These are phyloP conservation scores for Geotrichum carabidarum DNA, from an alignment of 1,139 yeast genomes.

Conservation along the genomic window DNA sequence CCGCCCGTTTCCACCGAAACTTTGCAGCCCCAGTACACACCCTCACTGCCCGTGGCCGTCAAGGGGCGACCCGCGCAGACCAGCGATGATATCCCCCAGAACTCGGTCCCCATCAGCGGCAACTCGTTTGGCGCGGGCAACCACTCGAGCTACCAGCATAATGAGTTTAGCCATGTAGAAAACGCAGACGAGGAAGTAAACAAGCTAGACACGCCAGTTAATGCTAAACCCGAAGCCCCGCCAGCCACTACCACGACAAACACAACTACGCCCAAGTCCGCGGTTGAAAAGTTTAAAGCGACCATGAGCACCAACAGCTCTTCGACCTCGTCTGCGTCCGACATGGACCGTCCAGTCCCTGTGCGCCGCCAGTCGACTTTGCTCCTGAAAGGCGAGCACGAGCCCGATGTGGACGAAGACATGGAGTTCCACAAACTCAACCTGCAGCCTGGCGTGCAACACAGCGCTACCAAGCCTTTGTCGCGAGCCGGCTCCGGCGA, in stretches of 20 bases:
- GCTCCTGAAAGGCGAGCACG: constrained; percentile 28
- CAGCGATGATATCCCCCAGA: background rate
- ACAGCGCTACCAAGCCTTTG: constrained; percentile 29
- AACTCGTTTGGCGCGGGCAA: background rate
- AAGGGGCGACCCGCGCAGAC: background rate
- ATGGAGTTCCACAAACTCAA: constrained; percentile 32
- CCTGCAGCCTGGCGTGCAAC: constrained; percentile 23
- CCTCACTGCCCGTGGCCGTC: constrained; percentile 8
- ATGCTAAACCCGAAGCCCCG: background rate
- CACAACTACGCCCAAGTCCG: background rate
- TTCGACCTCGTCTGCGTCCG: background rate
- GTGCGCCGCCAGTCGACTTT: constrained; percentile 26
- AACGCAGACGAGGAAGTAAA: background rate
- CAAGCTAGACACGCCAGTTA: background rate
- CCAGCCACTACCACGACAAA: background rate
- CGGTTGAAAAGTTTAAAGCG: constrained; percentile 1
- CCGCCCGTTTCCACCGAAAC: background rate
- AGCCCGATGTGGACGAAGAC: constrained; percentile 31
- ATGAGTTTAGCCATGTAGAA: constrained; percentile 13
- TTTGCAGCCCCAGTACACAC: background rate
- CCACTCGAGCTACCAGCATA: constrained; percentile 5
- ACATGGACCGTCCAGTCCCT: constrained; percentile 10
- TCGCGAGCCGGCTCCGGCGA: constrained; percentile 42
- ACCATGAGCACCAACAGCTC: background rate
- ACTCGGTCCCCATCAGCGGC: constrained; percentile 4